Base-by-base conservation (phyloP, 495 filamentous ascomycete species). In the Saxophila tyrrhenica region DNA sequence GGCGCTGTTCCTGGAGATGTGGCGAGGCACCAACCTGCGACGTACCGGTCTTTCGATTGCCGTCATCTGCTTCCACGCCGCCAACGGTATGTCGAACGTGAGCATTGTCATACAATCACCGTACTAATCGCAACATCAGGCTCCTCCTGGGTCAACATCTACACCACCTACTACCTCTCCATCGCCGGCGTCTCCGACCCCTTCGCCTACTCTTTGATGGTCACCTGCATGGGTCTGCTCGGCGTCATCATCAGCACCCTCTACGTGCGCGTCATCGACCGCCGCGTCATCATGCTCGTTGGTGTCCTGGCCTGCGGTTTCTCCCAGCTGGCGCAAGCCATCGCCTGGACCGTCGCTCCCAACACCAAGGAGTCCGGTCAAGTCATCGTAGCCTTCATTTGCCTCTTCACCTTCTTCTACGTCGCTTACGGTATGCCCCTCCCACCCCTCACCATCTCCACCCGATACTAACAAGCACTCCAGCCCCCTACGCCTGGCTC, bases 91-190 rank as follows among this genome's bases (percentile, higher is more conserved):
- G 41, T 44, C 7, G 16, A 8, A 8, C 8, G 35, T 21, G 41
- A 8, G 7, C 7, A 5, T 35, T 35, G 7, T 35, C 5, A 5
- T 13, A 35, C 13, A 5, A 5, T 5, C 29, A 35, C 29, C 29
- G 41, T 7, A 44, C 41, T 44, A 44, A 44, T n/a, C 41, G 16
- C 7, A 44, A 7, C n/a, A 5, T 3, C 41, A 44, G 41, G 41
- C 7, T 44, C 41, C 41, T 44, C 41, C 41, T 44, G 41, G 41
- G 41, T 44, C 3, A 49, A 32, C 55, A 76, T 77, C 0, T 83
- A 81, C 59, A 76, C 77, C 48, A 80, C 80, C 1, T 83, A 82
- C 63, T 83, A 82, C 70, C 80, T 83, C 63, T 71, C 75, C 57
- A 83, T 83, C 75, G 76, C 78, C 25, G 69, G 75, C 32, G 73